Conservation (phyloP, 768 basidiomycete species). For the Solioccasus polychromus region DNA sequence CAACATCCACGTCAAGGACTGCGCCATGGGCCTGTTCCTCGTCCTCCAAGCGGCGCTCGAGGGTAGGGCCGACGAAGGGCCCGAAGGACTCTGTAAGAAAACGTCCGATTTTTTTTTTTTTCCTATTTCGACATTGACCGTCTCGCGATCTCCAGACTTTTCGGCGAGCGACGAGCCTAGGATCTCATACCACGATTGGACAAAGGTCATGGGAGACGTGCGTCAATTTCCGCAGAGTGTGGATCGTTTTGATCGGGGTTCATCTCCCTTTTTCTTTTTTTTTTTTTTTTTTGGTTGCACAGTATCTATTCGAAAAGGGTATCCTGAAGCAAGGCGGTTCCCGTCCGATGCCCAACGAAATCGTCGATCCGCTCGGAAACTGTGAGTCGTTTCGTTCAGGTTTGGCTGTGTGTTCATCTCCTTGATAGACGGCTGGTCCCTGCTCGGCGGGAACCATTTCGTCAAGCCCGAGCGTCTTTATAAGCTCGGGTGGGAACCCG, state of each 20-base stretch:
- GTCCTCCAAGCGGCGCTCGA: constrained; percentile 40
- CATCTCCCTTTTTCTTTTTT: too few relatives aligned
- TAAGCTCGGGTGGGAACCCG: constrained; percentile 40
- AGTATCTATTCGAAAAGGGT: constrained; percentile 36
- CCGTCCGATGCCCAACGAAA: constrained; percentile 31
- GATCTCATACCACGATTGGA: constrained; percentile 32
- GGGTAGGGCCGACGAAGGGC: constrained; percentile 41
- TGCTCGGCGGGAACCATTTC: constrained; percentile 38
- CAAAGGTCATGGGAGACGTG: constrained; percentile 37
- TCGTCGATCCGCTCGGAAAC: constrained; percentile 37
- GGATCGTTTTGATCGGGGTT: neutral
- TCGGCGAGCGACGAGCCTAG: constrained; percentile 27
- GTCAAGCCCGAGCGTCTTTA: constrained; percentile 35
- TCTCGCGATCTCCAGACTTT: constrained; percentile 31
- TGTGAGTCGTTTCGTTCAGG: constrained; percentile 30
- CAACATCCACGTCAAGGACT: constrained; percentile 42
- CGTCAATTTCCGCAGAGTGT: constrained; percentile 3
- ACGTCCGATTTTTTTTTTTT: too few relatives aligned
- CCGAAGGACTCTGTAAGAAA: constrained; percentile 39
- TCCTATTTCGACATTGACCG: too few relatives aligned
- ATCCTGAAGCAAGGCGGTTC: constrained; percentile 33
- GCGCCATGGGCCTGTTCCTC: constrained; percentile 31
- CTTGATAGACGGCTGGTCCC: constrained; percentile 42
- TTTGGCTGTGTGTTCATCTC: neutral
- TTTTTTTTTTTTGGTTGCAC: neutral